Conservation (phyloP, 2,329 filamentous ascomycete species). For the Elsinoe ampelina region DNA sequence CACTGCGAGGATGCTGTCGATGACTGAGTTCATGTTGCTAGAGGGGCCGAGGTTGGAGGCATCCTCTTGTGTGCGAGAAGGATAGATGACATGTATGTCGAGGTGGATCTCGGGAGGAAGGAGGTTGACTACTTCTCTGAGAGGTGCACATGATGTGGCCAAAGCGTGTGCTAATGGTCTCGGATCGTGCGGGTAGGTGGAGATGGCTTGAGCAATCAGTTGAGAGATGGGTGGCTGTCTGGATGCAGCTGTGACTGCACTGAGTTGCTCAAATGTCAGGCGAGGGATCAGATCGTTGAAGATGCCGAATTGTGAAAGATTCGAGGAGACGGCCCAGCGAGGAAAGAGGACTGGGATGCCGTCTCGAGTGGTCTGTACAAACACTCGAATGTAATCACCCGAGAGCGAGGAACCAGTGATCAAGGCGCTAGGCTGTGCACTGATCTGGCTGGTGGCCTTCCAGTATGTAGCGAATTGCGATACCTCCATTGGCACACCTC, state of each 20-base stretch:
- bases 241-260: slow-evolving; percentile 32
- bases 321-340: slow-evolving; percentile 54
- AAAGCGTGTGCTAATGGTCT: slow-evolving; percentile 11
- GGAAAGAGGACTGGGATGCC: slow-evolving; percentile 81
- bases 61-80: slow-evolving; percentile 64
- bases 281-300: slow-evolving; percentile 69
- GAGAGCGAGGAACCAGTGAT: slow-evolving; percentile 92
- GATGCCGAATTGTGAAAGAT: slow-evolving; percentile 59
- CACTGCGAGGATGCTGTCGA: slow-evolving; percentile 70
- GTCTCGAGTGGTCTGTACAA: slow-evolving; percentile 85
- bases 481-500: slow-evolving; percentile 84
- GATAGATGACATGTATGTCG: slow-evolving; percentile 87
- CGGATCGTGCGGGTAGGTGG: slow-evolving; percentile 20
- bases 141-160: slow-evolving; percentile 59
- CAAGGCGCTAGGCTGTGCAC: slow-evolving; percentile 73
- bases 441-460: slow-evolving; percentile 93
- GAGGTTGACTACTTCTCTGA: slow-evolving; percentile 65
- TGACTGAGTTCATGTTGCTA: slow-evolving; percentile 75
- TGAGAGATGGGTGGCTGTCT: slow-evolving; percentile 21
- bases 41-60: slow-evolving; percentile 61
- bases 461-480: slow-evolving; percentile 98
- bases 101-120: slow-evolving; percentile 75
- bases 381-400: slow-evolving; percentile 87
- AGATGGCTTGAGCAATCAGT: slow-evolving; percentile 13
- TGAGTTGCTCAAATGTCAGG: slow-evolving; percentile 65